Evolutionary conservation across 345 rosid species (phyloP).

Genomic region (Hypericum androsaemum): DNA sequence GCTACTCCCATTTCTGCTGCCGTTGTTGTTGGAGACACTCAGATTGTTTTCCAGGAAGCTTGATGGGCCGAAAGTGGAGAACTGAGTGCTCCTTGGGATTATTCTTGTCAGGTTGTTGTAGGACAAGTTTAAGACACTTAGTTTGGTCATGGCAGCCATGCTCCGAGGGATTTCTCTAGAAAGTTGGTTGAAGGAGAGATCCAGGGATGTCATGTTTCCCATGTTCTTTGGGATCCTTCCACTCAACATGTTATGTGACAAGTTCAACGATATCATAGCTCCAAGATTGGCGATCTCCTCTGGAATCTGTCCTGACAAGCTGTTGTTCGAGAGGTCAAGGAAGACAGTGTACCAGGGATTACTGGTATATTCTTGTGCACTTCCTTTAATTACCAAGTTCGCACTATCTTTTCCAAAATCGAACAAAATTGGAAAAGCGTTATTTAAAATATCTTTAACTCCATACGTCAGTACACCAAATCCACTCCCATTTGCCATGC

Average conservation of each 20-base stretch:
- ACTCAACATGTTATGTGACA: background rate
- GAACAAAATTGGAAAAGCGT: no score
- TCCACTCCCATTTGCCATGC: background rate
- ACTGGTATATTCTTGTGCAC: background rate
- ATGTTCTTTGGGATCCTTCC: background rate
- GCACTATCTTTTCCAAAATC: no score
- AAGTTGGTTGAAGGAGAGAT: slow-evolving; percentile 2
- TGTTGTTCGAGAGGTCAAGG: slow-evolving; percentile 5
- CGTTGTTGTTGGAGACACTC: no score
- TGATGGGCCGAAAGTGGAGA: background rate
- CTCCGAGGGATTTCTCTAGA: slow-evolving; percentile 1
- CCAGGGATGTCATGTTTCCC: slow-evolving; percentile 1
- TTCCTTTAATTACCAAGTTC: background rate
- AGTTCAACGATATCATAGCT: slow-evolving; percentile 1
- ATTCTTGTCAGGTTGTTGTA: slow-evolving; percentile 4
- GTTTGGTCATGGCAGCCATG: background rate
- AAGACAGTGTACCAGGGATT: background rate
- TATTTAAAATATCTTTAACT: background rate
- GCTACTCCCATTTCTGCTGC: no score
- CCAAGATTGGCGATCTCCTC: background rate
- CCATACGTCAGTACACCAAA: no score
- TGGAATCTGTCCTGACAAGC: slow-evolving; percentile 2
- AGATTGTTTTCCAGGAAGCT: no score
- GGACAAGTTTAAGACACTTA: slow-evolving; percentile 3
- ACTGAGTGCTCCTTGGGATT: slow-evolving; percentile 1